Evolutionary conservation across 768 basidiomycete species (phyloP).

Genomic region (Tricholoma sp.): DNA sequence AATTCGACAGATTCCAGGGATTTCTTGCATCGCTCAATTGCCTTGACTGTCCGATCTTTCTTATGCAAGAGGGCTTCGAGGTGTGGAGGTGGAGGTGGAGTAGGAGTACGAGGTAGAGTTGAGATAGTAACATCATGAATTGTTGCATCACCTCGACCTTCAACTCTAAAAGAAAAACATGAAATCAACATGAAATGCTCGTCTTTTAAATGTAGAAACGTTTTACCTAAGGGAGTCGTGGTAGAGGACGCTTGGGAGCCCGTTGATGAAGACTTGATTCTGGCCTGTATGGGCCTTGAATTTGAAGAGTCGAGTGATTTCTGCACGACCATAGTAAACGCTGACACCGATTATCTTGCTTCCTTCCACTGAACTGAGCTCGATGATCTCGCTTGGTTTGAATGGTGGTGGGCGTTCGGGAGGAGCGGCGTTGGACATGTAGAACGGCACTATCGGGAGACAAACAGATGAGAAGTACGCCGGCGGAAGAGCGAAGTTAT

Average conservation of each 20-base stretch:
- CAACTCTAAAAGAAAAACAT: slow-evolving; percentile 28
- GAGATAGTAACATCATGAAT: slow-evolving; percentile 42
- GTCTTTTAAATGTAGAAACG: not conserved
- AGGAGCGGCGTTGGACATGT: not conserved
- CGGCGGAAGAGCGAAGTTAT: too few species aligned
- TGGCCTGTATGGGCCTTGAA: slow-evolving; percentile 32
- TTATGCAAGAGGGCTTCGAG: slow-evolving; percentile 20
- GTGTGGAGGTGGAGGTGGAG: slow-evolving; percentile 19
- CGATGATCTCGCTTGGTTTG: slow-evolving; percentile 19
- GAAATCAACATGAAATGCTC: not conserved
- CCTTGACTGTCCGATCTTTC: slow-evolving; percentile 21
- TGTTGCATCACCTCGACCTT: slow-evolving; percentile 39
- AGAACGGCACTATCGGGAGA: too few species aligned
- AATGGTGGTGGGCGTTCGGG: slow-evolving; percentile 8
- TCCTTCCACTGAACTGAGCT: slow-evolving; percentile 23
- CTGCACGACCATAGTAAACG: slow-evolving; percentile 37
- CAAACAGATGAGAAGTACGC: too few species aligned
- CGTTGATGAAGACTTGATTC: slow-evolving; percentile 35
- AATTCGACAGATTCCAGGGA: slow-evolving; percentile 24
- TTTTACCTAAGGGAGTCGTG: slow-evolving; percentile 24
- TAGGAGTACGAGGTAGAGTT: slow-evolving; percentile 9
- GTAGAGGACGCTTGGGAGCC: slow-evolving; percentile 33
- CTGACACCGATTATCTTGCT: slow-evolving; percentile 35
- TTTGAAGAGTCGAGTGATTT: slow-evolving; percentile 35
- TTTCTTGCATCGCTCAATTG: slow-evolving; percentile 25